Percentiles rank a stretch among this genome's conserved stretches.
Conservation (phyloP, 176 grass and related monocot species). For the Zoysia pacifica region DNA sequence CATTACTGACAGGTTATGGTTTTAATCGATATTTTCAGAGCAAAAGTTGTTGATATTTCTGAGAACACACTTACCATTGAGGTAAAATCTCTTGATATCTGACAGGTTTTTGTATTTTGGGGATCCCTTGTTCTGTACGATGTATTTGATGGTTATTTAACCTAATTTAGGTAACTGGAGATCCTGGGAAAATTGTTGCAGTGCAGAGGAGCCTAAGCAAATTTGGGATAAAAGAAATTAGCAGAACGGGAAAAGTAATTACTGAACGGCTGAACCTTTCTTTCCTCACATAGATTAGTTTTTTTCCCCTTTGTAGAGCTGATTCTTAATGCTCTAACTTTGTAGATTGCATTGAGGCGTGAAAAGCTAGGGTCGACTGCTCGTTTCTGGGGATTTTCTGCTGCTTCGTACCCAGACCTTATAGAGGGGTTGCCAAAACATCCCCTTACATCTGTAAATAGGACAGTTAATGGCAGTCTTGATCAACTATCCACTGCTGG, state of each 20-base stretch:
- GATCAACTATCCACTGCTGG: slow-evolving; percentile 53
- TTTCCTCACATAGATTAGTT: slow-evolving; percentile 16
- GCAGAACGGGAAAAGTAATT: slow-evolving; percentile 85
- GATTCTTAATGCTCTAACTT: slow-evolving; percentile 20
- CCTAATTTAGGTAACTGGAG: slow-evolving; percentile 75
- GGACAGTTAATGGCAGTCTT: slow-evolving; percentile 41
- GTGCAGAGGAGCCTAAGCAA: slow-evolving; percentile 73
- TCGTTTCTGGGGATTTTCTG: slow-evolving; percentile 97
- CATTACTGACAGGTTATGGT: slow-evolving; percentile 75
- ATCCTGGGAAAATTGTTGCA: slow-evolving; percentile 92
- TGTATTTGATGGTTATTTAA: slow-evolving; percentile 32
- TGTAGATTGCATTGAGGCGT: slow-evolving; percentile 90
- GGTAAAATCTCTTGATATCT: slow-evolving; percentile 46
- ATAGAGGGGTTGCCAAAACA: slow-evolving; percentile 44
- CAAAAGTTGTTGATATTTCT: slow-evolving; percentile 94
- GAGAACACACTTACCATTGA: slow-evolving; percentile 76
- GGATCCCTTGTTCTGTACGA: slow-evolving; percentile 3
- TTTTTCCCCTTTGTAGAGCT: slow-evolving; percentile 8
- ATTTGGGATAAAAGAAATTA: slow-evolving; percentile 94
- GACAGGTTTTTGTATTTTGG: slow-evolving; percentile 13
- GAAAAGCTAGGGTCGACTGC: slow-evolving; percentile 86
- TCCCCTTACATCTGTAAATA: slow-evolving; percentile 52
- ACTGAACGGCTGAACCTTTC: slow-evolving; percentile 7
- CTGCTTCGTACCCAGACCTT: slow-evolving; percentile 90
- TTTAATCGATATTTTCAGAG: slow-evolving; percentile 96